Percentiles rank a stretch among this genome's conserved stretches.
Conservation (phyloP, 331 rosid species). For the Stylosanthes scabra region DNA sequence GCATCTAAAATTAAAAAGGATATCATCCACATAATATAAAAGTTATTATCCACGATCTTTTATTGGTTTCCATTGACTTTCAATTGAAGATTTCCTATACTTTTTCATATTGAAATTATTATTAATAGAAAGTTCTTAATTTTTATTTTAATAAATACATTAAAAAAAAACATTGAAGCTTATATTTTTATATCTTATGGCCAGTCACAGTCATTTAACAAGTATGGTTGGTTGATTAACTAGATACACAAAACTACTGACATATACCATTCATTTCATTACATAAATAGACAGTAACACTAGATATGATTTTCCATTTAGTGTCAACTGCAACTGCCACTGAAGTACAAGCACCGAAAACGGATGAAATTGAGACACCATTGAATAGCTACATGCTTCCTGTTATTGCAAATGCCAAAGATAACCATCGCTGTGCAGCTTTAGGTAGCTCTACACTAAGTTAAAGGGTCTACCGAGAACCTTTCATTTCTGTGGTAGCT, state of each 20-base stretch:
- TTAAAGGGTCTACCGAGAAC: conserved; percentile 42
- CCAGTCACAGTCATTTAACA: not conserved
- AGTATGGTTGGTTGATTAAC: not conserved
- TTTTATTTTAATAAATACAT: too few relatives aligned
- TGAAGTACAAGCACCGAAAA: not conserved
- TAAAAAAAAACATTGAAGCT: too few relatives aligned
- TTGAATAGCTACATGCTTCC: conserved; percentile 16
- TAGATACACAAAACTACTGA: not conserved
- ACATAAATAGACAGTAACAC: not conserved
- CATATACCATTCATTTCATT: not conserved
- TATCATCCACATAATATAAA: too few relatives aligned
- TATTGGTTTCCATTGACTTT: too few relatives aligned
- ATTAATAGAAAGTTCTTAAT: too few relatives aligned
- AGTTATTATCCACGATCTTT: too few relatives aligned
- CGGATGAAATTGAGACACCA: conserved; percentile 6
- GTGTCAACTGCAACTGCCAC: too few relatives aligned
- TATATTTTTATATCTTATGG: too few relatives aligned
- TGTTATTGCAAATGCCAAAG: conserved; percentile 25
- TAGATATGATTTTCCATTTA: not conserved
- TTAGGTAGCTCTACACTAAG: conserved; percentile 14
- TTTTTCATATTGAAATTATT: too few relatives aligned
- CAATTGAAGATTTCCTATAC: too few relatives aligned
- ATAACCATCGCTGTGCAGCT: not conserved
- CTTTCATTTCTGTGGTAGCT: conserved; percentile 40
- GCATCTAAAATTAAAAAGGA: too few relatives aligned